Evolutionary conservation across 106 monocot species (phyloP).

Genomic region (Allium fistulosum): DNA sequence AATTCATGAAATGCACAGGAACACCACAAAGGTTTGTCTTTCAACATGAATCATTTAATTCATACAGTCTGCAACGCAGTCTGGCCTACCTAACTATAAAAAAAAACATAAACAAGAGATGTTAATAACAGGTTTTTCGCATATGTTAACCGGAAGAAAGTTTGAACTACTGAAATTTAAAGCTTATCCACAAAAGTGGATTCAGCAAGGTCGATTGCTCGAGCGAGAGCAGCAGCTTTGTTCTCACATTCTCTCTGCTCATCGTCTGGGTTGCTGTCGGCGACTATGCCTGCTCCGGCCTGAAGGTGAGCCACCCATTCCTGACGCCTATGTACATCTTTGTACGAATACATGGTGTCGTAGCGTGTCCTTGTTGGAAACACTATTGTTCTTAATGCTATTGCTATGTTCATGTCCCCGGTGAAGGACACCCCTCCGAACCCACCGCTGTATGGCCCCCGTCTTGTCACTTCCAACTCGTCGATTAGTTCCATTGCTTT

Average conservation of each 20-base stretch:
- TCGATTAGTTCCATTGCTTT: constrained; percentile 75
- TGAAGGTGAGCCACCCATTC: constrained; percentile 44
- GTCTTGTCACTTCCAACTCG: constrained; percentile 49
- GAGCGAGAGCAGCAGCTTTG: constrained; percentile 68
- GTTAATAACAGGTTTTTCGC: no score
- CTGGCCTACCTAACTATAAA: no score
- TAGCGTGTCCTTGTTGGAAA: constrained; percentile 8
- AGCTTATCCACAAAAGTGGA: constrained; percentile 36
- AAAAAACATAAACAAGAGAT: no score
- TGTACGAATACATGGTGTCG: constrained; percentile 15
- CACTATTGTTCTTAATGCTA: constrained; percentile 18
- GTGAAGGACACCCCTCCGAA: constrained; percentile 46
- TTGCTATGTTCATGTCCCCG: constrained; percentile 29
- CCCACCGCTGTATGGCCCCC: constrained; percentile 72
- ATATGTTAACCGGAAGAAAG: no score
- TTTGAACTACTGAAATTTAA: no score
- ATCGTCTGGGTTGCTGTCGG: constrained; percentile 70
- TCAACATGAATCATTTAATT: no score
- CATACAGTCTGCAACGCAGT: no score
- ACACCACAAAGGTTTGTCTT: no score
- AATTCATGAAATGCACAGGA: no score
- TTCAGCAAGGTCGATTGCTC: constrained; percentile 78
- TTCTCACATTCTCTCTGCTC: constrained; percentile 79
- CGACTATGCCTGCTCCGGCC: constrained; percentile 79
- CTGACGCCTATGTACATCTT: constrained; percentile 8